phyloP scores from a whole-genome alignment of 2,329 filamentous ascomycete genomes.

The Aspergillus clavatus region DNA sequence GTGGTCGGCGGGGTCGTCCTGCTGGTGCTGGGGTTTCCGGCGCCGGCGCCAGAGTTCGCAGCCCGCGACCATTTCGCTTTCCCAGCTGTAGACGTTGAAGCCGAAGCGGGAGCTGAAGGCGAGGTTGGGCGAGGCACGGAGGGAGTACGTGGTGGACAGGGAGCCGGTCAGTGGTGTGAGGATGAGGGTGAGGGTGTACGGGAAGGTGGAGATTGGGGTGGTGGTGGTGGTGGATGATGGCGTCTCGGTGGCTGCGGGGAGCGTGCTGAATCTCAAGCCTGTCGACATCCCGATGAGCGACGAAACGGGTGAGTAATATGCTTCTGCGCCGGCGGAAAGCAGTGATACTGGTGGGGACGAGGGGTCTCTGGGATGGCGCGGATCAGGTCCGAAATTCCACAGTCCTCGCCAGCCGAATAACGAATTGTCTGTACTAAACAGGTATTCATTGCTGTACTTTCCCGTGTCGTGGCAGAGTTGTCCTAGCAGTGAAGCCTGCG shows the following conservation, averaged over 20 bases:
- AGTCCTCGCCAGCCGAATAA: conserved; percentile 81
- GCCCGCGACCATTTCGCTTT: conserved; percentile 86
- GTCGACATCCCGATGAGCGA: conserved; percentile 90
- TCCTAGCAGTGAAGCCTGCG: conserved; percentile 43
- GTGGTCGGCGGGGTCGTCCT: conserved; percentile 35
- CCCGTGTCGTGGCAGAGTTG: conserved; percentile 67
- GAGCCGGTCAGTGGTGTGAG: conserved; percentile 93
- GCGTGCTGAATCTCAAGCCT: conserved; percentile 81
- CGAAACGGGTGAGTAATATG: conserved; percentile 93
- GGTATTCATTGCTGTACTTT: conserved; percentile 80
- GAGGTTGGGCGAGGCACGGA: conserved; percentile 76
- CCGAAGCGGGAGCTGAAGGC: conserved; percentile 87
- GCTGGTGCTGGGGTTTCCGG: conserved; percentile 28
- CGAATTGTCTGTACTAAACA: conserved; percentile 89
- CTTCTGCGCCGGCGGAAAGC: conserved; percentile 84
- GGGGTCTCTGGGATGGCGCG: conserved; percentile 20
- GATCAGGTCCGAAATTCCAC: conserved; percentile 86
- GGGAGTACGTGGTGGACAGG: conserved; percentile 84
- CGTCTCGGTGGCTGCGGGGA: conserved; percentile 52
- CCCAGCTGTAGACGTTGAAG: conserved; percentile 98
- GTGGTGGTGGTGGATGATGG: conserved; percentile 18
- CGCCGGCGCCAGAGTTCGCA: conserved; percentile 80
- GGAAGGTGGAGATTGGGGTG: conserved; percentile 63
- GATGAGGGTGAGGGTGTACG: conserved; percentile 88
- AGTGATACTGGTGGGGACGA: conserved; percentile 65